Evolutionary conservation across 2,329 filamentous ascomycete genomes (phyloP).

Genomic region (Chlorencoelia australis): DNA sequence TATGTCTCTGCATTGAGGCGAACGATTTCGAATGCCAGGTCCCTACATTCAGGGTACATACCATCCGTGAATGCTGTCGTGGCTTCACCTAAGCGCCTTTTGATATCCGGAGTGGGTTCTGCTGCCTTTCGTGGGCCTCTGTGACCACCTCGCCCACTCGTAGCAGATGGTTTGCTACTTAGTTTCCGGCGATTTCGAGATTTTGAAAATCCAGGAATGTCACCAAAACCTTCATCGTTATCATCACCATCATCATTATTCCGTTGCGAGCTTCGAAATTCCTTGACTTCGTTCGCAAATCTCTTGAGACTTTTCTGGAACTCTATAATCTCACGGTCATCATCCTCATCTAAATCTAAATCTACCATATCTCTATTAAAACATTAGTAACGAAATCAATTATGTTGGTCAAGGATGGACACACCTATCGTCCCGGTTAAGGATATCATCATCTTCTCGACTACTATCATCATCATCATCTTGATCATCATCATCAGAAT

Average conservation of each 20-base stretch:
- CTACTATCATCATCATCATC: neutral
- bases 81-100: conserved; percentile 53
- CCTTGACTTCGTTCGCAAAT: conserved; percentile 2
- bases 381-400: neutral
- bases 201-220: too few relatives aligned
- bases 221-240: neutral
- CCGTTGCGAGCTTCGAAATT: too few relatives aligned
- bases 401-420: too few relatives aligned
- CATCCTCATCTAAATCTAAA: conserved; percentile 23
- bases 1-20: conserved; percentile 59
- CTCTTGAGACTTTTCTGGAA: neutral
- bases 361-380: conserved; percentile 15
- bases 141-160: conserved; percentile 7
- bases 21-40: conserved; percentile 52
- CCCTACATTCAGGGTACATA: conserved; percentile 49
- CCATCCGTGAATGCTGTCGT: conserved; percentile 56
- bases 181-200: too few relatives aligned
- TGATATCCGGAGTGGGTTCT: conserved; percentile 63
- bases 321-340: neutral
- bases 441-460: too few relatives aligned
- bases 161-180: too few relatives aligned
- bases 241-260: too few relatives aligned
- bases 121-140: conserved; percentile 43
- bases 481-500: conserved; percentile 5
- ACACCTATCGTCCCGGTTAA: too few relatives aligned